Evolutionary conservation across 2,329 filamentous ascomycete genomes (phyloP), one percentile per base, ranked within the genome.

Genomic region (Akanthomyces dipterigenus): DNA sequence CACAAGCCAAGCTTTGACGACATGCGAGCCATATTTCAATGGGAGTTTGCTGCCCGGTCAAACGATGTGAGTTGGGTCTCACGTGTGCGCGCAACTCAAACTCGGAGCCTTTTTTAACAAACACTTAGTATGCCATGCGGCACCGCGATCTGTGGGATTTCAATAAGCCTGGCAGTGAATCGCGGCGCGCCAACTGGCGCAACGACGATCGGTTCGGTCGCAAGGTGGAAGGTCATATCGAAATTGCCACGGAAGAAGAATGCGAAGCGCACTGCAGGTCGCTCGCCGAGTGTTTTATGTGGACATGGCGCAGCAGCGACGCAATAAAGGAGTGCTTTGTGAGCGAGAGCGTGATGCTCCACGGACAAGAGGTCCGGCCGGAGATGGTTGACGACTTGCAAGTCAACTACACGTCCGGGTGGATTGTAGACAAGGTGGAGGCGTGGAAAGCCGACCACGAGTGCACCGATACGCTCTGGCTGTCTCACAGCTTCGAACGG

Each of bases 21-120:
- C 8, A 64, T 64, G 64, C 42, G 48, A 9, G 56, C 59, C n/a
- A 14, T 64, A 2, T 61, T 62, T 26, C 55, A 40, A n/a, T 65
- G 63, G 63, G 64, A 65, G 31, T 64, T 63, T 57, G 26, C 51
- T 12, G 22, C 61, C 2, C 43, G 63, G 38, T 61, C 51, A 7
- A 28, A 60, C 12, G 28, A 55, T 20, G 61, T 63, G 57, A 45
- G 56, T 36, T 1, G 1, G 12, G 9, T 18, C n/a, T 24, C 5
- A 7, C 28, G n/a, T 26, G 5, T 6, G 12, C 9, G 28, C 11
- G 3, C 24, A n/a, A 3, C 12, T 4, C 4, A 5, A 28, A 9
- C 1, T 16, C 9, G 2, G 14, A 1, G 22, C 5, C 7, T 18
- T 45, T 43, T 20, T 48, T 60, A 4, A 60, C 38, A 31, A 7